Percentiles rank a stretch among this genome's conserved stretches.
phyloP scores from a whole-genome alignment of 495 filamentous ascomycete species.

The Xylaria sp. region DNA sequence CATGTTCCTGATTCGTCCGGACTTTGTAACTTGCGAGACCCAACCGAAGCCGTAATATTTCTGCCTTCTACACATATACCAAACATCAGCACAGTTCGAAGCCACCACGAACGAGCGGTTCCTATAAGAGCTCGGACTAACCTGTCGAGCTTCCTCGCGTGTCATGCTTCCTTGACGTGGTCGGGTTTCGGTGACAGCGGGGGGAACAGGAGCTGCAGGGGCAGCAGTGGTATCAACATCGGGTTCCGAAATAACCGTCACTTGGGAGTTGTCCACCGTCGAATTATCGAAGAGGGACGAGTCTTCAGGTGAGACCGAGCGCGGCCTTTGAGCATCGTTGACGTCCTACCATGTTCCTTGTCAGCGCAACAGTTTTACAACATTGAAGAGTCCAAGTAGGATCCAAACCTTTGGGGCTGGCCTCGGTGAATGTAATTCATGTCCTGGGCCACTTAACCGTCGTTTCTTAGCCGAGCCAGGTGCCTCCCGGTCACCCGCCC shows the following conservation, averaged over 20 bases:
- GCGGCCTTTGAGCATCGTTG: constrained; percentile 25
- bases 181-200: constrained; percentile 22
- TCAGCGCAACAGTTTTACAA: neutral
- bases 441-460: constrained; percentile 17
- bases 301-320: constrained; percentile 39
- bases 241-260: constrained; percentile 49
- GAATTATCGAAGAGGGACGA: constrained; percentile 49
- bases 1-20: constrained; percentile 56
- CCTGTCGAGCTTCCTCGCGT: constrained; percentile 51
- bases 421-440: constrained; percentile 4
- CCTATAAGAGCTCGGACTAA: constrained; percentile 30
- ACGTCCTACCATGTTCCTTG: constrained; percentile 12
- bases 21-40: constrained; percentile 62
- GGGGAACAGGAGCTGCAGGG: too few species aligned
- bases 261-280: constrained; percentile 44
- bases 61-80: constrained; percentile 50
- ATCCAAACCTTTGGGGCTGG: constrained; percentile 12
- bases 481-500: constrained; percentile 31
- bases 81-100: constrained; percentile 16
- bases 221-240: constrained; percentile 35
- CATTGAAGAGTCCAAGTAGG: neutral
- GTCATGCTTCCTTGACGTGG: constrained; percentile 38
- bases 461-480: constrained; percentile 36
- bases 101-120: neutral
- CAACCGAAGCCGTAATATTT: constrained; percentile 57